A percentile compares a stretch with the other conserved stretches of the same genome.
phyloP scores from a whole-genome alignment of 73 alveolate species.

The Tetrahymena borealis region DNA sequence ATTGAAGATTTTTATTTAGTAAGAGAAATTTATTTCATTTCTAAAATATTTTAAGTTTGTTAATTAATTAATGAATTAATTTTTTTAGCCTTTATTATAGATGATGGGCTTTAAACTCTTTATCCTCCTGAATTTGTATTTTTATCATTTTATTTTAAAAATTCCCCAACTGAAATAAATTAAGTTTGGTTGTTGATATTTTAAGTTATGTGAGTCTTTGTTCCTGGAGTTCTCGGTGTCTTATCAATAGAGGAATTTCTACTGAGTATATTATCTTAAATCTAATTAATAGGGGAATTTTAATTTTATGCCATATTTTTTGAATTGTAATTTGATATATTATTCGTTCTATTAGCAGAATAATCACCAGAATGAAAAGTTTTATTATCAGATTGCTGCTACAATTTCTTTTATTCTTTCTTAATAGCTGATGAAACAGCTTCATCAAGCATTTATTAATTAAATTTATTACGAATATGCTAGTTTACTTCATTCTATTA shows the following conservation, averaged over 20 bases:
- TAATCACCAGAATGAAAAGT: neutral
- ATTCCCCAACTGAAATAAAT: neutral
- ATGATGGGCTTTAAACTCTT: neutral
- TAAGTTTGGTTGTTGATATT: neutral
- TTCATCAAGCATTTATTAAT: neutral
- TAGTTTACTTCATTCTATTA: neutral
- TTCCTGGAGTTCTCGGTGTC: neutral
- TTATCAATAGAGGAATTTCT: neutral
- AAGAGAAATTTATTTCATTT: neutral
- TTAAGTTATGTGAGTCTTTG: neutral
- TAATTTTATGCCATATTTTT: neutral
- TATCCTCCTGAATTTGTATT: neutral
- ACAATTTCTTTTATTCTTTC: neutral
- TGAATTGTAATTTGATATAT: neutral
- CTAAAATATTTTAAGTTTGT: neutral
- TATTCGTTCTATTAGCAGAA: neutral
- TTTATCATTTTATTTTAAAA: neutral
- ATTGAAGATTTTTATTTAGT: neutral
- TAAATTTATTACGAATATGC: neutral
- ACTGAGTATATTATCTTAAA: neutral
- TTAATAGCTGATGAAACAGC: too few relatives aligned
- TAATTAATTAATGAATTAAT: neutral
- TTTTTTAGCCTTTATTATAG: neutral
- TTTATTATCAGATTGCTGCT: neutral
- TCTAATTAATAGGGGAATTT: neutral